These are phyloP conservation scores for Candida verbasci DNA, from an alignment of 805 yeast genomes.

Conservation along the genomic window DNA sequence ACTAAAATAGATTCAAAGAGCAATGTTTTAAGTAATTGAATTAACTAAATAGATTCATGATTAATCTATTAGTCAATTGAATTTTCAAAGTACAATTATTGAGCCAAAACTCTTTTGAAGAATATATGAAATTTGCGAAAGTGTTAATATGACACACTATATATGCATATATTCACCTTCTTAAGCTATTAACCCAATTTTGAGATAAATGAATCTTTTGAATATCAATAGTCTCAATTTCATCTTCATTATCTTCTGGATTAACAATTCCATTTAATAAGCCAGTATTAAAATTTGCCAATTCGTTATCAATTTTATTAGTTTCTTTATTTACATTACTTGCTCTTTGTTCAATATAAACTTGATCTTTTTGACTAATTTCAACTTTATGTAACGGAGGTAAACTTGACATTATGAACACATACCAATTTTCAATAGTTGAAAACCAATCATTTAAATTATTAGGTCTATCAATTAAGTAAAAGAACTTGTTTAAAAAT, in stretches of 20 bases:
- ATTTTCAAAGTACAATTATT: too few relatives aligned
- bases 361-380: slow-evolving; percentile 33
- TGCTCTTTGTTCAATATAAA: slow-evolving; percentile 27
- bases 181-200: slow-evolving; percentile 1
- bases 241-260: slow-evolving; percentile 4
- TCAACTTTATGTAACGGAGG: slow-evolving; percentile 24
- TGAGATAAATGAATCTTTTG: slow-evolving; percentile 5
- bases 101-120: too few relatives aligned
- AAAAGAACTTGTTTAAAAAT: slow-evolving; percentile 6
- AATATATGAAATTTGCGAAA: too few relatives aligned
- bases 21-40: neutral
- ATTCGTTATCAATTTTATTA: slow-evolving; percentile 4
- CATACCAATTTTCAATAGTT: slow-evolving; percentile 9
- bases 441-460: slow-evolving; percentile 5
- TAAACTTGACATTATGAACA: slow-evolving; percentile 13
- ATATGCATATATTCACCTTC: neutral
- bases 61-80: too few relatives aligned
- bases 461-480: slow-evolving; percentile 6
- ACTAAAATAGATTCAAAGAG: neutral
- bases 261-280: slow-evolving; percentile 5
- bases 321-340: slow-evolving; percentile 8
- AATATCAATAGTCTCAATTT: slow-evolving; percentile 2
- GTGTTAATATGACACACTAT: neutral
- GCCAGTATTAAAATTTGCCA: slow-evolving; percentile 6
- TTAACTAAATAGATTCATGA: neutral